Evolutionary conservation across 164 flowering plant genomes (phyloP).

Genomic region (Hamamelis virginiana): DNA sequence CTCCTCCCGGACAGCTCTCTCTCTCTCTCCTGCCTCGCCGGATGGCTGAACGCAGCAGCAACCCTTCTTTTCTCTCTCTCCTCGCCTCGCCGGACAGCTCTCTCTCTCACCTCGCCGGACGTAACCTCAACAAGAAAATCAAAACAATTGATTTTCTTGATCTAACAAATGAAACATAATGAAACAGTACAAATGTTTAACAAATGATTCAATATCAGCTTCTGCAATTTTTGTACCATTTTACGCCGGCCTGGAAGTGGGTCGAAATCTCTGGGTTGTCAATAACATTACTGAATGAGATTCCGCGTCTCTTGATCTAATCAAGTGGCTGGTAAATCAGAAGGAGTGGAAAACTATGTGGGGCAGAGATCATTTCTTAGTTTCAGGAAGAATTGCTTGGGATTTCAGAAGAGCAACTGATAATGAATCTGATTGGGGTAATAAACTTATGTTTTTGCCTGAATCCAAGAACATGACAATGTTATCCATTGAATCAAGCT

Average conservation of each 20-base stretch:
- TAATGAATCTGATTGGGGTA: conserved; percentile 33
- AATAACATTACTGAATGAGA: conserved; percentile 22
- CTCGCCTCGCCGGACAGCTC: no score
- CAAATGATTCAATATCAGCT: conserved; percentile 25
- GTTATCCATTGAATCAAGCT: conserved; percentile 35
- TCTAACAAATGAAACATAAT: no score
- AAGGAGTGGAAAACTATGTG: conserved; percentile 27
- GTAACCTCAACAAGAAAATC: no score
- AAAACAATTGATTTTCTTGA: no score
- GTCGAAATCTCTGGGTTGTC: conserved; percentile 23
- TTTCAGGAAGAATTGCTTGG: conserved; percentile 38
- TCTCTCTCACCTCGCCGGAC: no score
- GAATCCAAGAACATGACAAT: conserved; percentile 35
- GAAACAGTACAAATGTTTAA: conserved; percentile 36
- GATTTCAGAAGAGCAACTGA: conserved; percentile 26
- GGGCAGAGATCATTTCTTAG: conserved; percentile 43
- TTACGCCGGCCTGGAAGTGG: conserved; percentile 34
- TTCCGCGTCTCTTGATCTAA: conserved; percentile 15
- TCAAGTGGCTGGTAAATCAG: conserved; percentile 11
- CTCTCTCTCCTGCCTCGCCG: no score
- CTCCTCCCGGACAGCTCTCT: no score
- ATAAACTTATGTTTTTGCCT: conserved; percentile 30
- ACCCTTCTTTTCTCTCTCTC: no score
- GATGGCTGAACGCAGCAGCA: no score
- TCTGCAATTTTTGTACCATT: conserved; percentile 31